Conservation (phyloP, 306 rosid species). For the Cajanus cajan region DNA sequence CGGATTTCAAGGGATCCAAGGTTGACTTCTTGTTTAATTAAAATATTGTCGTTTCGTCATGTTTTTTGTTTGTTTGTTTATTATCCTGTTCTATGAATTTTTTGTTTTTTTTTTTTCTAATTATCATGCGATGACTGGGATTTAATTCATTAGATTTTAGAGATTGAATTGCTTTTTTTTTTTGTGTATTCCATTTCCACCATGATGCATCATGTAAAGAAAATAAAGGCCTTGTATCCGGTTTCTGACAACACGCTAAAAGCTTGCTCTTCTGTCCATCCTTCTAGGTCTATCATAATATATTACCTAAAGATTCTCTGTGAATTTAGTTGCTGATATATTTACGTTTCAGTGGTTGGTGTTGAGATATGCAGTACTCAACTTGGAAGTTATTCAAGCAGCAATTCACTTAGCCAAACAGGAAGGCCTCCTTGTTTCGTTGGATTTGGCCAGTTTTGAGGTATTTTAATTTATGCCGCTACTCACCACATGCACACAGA, state of each 20-base stretch:
- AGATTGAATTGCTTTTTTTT: not conserved
- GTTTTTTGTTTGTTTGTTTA: not conserved
- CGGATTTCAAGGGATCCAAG: constrained; percentile 90
- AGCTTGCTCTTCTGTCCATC: not conserved
- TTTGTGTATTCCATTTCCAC: not conserved
- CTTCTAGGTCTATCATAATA: constrained; percentile 23
- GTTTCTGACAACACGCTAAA: constrained; percentile 10
- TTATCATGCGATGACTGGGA: not conserved
- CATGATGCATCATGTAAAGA: not conserved
- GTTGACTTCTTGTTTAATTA: constrained; percentile 45
- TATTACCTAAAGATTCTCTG: constrained; percentile 25
- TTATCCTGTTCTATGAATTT: not conserved
- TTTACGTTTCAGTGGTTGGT: constrained; percentile 81
- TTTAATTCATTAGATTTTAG: not conserved
- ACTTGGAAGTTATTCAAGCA: constrained; percentile 79
- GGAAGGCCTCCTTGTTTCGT: constrained; percentile 80
- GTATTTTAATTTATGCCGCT: constrained; percentile 42
- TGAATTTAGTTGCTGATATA: constrained; percentile 34
- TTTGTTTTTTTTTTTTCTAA: not conserved
- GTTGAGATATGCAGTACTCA: constrained; percentile 70
- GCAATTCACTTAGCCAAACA: constrained; percentile 84
- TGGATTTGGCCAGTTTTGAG: constrained; percentile 99
- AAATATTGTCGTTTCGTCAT: not conserved
- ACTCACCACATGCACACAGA: not conserved
- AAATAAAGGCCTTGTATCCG: not conserved